Conservation (phyloP, 2,329 filamentous ascomycete genomes). For the Thermochaetoides dissita region DNA sequence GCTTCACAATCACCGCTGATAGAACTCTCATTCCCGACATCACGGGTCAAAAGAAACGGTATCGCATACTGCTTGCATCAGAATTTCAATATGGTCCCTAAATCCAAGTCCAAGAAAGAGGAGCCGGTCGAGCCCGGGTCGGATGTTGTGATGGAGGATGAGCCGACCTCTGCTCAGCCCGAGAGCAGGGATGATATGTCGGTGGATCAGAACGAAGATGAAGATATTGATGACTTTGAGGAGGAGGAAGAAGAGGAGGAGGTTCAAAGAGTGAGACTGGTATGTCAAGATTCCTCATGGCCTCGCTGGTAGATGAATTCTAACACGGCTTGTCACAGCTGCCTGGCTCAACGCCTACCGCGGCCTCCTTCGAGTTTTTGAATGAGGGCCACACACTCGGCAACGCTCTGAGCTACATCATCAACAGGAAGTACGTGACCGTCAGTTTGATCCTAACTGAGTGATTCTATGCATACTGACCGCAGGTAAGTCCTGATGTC, state of each 20-base stretch:
- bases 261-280: conserved; percentile 47
- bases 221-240: conserved; percentile 13
- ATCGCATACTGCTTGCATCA: neutral
- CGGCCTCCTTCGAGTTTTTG: conserved; percentile 88
- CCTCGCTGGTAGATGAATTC: no score
- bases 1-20: neutral
- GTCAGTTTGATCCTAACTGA: neutral
- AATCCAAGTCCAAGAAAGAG: conserved; percentile 22
- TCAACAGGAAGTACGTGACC: conserved; percentile 88
- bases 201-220: conserved; percentile 19
- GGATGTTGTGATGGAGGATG: conserved; percentile 31
- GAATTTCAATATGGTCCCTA: conserved; percentile 23
- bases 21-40: conserved; percentile 3
- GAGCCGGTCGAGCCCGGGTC: conserved; percentile 13
- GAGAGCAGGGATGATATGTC: conserved; percentile 19
- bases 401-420: conserved; percentile 84
- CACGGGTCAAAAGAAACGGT: neutral
- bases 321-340: conserved; percentile 37
- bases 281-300: conserved; percentile 19
- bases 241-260: conserved; percentile 33
- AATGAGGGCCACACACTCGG: conserved; percentile 91
- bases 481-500: conserved; percentile 64
- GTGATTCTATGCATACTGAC: neutral
- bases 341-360: conserved; percentile 70
- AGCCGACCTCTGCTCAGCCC: conserved; percentile 24